Base-by-base conservation (phyloP, 1,139 yeast species). In the Casaregolazyma suthepensis region DNA sequence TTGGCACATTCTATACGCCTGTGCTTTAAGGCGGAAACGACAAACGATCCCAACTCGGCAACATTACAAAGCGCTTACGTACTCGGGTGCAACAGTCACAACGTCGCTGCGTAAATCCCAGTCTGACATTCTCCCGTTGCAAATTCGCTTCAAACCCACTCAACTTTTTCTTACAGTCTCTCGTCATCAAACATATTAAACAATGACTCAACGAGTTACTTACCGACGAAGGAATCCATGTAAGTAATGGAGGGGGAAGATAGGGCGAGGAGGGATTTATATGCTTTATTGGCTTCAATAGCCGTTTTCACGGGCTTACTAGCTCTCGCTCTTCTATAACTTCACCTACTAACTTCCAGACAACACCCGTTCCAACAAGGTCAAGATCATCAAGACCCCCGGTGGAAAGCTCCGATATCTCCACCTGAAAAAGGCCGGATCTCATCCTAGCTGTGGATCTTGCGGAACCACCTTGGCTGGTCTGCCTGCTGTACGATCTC, bases 381-480 rank as follows among this genome's bases (percentile, higher is more conserved):
- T 91, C 83, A 90, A 88, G 93, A 94, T 91, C 79, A 95, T 91
- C 72, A 93, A 90, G 87, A 93, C 99, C 80, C 98, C 99, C 78
- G 99, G 99, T 83, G 97, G 97, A 75, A 86, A 85, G 78, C 85
- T 93, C 77, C 86, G 90, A 75, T 96, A 96, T 77, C 96, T 89
- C 78, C 98, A 93, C 82, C 81, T 88, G 76, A 90, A 90, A 87
- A 93, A 93, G 85, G 75, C 75, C 71, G 96, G 95, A 72, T 77
- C 96, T 74, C 85, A 94, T 80, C 95, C 94, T 78, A 91, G 90
- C 81, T 93, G 99, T 82, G 98, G 97, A 83, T 98, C 90, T 85
- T 87, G 96, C 79, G 97, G 96, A 77, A 72, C 73, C 66, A 85
- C 90, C 71, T 85, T 93, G 71, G 85, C 91, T 67, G 99, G 99